Evolutionary conservation across 2,329 filamentous ascomycete genomes (phyloP), one percentile per base, ranked within the genome.

Genomic region (Periconia sp.): DNA sequence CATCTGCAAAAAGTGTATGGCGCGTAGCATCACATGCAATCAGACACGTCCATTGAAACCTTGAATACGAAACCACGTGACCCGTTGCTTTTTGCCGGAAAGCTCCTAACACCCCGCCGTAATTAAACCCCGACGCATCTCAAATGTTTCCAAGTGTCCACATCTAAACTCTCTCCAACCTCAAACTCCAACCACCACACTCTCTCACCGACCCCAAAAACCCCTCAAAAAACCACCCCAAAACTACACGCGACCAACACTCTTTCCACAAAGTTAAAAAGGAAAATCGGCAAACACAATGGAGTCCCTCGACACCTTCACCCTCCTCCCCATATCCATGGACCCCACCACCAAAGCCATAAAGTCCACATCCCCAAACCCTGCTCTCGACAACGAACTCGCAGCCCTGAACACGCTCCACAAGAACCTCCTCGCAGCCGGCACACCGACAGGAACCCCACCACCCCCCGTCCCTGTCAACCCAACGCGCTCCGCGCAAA

Each of bases 401-500:
- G 77, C 82, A 33, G 79, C 85, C 41, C 85, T 97, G 56, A 97
- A 96, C 81, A 70, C 75, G 47, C 85, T 97, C 47, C 90, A 96
- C 84, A 85, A 86, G 62, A 75, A 83, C 42, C 84, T 97, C 56
- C 80, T 94, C 64, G 75, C 76, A 51, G 83, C 91, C 62, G 81
- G 85, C 44, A 77, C 78, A 0, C 84, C 88, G 6, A 82, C 84
- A 54, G 76, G 77, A 53, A 81, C 91, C 18, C 93, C 93, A 0
- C 92, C 92, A 6, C 89, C 93, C 0, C 94, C 94, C 0, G 83
- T 96, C 41, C 92, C 92, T 55, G 88, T 97, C 57, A 95, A 96
- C 80, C 92, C 91, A 48, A 96, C 97, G 79, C 91, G 93, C 69
- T 87, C 84, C 61, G 91, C 90, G 35, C 86, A 92, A 71, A 89